These are phyloP conservation scores for Pythium dissimile DNA, from an alignment of 352 stramenopile genomes.

Conservation along the genomic window DNA sequence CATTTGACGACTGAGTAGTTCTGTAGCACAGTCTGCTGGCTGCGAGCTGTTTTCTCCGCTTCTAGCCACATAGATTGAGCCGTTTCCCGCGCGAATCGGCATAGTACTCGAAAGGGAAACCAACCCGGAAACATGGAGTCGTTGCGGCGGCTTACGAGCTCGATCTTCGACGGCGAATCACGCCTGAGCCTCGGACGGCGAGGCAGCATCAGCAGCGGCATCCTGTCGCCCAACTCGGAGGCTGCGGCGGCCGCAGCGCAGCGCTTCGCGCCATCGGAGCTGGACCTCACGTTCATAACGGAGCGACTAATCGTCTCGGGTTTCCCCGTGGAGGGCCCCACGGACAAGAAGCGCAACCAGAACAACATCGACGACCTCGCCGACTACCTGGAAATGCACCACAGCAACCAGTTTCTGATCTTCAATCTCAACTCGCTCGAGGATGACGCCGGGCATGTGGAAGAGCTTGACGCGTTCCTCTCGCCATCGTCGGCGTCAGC, in stretches of 20 bases:
- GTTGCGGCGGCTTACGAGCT: constrained; percentile 69
- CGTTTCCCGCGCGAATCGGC: neutral
- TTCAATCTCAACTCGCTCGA: constrained; percentile 76
- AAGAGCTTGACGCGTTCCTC: constrained; percentile 16
- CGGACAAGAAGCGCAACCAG: constrained; percentile 68
- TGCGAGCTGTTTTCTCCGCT: neutral
- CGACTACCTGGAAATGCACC: constrained; percentile 45
- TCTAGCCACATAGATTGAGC: constrained; percentile 5
- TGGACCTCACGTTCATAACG: constrained; percentile 77
- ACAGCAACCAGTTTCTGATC: constrained; percentile 66
- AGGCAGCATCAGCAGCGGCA: constrained; percentile 26
- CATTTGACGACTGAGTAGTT: too few relatives aligned
- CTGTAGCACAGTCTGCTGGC: neutral
- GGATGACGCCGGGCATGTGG: constrained; percentile 14
- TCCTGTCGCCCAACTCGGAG: constrained; percentile 19
- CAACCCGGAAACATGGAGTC: constrained; percentile 49
- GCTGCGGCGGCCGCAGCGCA: constrained; percentile 13
- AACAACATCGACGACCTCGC: constrained; percentile 74
- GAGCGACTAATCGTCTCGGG: constrained; percentile 62
- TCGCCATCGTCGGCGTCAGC: neutral
- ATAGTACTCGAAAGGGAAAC: neutral
- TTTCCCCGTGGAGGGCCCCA: constrained; percentile 44
- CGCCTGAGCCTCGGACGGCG: constrained; percentile 34
- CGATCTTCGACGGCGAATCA: constrained; percentile 47
- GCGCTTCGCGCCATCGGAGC: constrained; percentile 30